Evolutionary conservation across 2,329 filamentous ascomycete species (phyloP).

Genomic region (Lachnellula subtilissima): DNA sequence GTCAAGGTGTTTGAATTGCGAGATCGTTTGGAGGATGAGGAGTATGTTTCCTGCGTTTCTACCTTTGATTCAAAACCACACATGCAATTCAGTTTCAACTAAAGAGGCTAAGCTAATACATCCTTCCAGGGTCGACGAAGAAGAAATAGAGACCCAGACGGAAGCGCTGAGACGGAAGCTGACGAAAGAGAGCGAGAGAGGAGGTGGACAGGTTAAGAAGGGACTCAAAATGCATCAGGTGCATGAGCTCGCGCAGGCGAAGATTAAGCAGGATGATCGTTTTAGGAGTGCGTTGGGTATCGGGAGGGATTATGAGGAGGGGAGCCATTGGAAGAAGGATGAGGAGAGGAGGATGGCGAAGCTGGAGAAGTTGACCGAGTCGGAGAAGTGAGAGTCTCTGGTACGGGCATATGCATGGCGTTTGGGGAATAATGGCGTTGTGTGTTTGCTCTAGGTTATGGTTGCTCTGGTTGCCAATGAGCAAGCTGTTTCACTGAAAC

Average conservation of each 20-base stretch:
- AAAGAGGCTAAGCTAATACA: slow-evolving; percentile 7
- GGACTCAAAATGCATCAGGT: slow-evolving; percentile 88
- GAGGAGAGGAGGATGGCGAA: slow-evolving; percentile 60
- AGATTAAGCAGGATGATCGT: slow-evolving; percentile 91
- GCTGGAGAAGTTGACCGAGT: slow-evolving; percentile 32
- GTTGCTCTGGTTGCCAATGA: too few species aligned
- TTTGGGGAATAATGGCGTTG: not conserved
- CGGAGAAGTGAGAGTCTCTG: slow-evolving; percentile 7
- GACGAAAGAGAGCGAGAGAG: slow-evolving; percentile 37
- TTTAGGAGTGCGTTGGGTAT: slow-evolving; percentile 84
- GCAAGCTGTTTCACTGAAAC: too few species aligned
- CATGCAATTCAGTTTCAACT: too few species aligned
- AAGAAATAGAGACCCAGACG: slow-evolving; percentile 80
- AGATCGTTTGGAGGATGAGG: slow-evolving; percentile 88
- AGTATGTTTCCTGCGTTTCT: slow-evolving; percentile 41
- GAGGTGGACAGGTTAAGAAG: slow-evolving; percentile 38
- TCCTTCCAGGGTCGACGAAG: slow-evolving; percentile 64
- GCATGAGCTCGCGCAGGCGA: slow-evolving; percentile 91
- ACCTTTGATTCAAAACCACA: too few species aligned
- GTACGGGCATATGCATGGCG: not conserved
- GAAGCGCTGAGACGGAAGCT: slow-evolving; percentile 62
- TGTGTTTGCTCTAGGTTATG: too few species aligned
- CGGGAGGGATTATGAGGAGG: slow-evolving; percentile 78
- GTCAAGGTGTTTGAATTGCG: slow-evolving; percentile 88
- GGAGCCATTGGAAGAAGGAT: slow-evolving; percentile 78